Percentiles rank a stretch among this genome's conserved stretches.
Evolutionary conservation across 352 stramenopile genomes (phyloP).

Genomic region (Elongisporangium undulatum): DNA sequence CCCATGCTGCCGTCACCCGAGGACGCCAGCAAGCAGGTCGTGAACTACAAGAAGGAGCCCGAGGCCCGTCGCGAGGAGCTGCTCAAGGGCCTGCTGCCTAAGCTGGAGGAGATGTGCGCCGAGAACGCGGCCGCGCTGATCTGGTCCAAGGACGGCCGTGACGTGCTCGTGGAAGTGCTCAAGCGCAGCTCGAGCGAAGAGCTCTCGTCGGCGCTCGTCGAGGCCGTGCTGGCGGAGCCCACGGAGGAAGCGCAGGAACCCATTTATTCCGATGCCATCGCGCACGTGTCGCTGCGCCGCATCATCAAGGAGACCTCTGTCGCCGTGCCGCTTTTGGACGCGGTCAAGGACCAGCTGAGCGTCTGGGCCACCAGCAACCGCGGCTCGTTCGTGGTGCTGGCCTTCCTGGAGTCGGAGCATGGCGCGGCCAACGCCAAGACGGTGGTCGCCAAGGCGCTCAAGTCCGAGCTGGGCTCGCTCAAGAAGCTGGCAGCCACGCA

Average conservation of each 20-base stretch:
- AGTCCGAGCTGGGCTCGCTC: conserved; percentile 44
- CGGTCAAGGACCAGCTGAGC: conserved; percentile 35
- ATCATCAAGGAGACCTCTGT: conserved; percentile 74
- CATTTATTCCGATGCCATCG: conserved; percentile 69
- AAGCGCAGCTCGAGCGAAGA: conserved; percentile 56
- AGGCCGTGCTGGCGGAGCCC: conserved; percentile 35
- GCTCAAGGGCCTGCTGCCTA: conserved; percentile 69
- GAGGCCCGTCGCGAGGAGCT: conserved; percentile 68
- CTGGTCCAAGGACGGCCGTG: conserved; percentile 74
- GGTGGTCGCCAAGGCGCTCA: conserved; percentile 59
- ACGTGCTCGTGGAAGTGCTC: conserved; percentile 79
- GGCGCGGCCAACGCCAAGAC: conserved; percentile 36
- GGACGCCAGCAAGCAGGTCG: conserved; percentile 45
- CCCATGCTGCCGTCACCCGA: conserved; percentile 69
- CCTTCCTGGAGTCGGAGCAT: conserved; percentile 74
- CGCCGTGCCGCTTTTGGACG: conserved; percentile 44
- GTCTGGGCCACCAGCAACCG: conserved; percentile 69
- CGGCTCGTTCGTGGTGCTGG: conserved; percentile 79
- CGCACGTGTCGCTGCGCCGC: conserved; percentile 65
- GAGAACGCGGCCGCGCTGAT: conserved; percentile 58
- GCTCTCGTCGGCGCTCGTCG: conserved; percentile 37
- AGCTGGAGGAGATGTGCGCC: conserved; percentile 75
- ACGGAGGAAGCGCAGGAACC: conserved; percentile 34
- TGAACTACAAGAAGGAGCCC: conserved; percentile 90
- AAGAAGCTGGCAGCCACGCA: conserved; percentile 55